phyloP scores from a whole-genome alignment of 306 rosid species.

The Chamaecrista fasciculata region DNA sequence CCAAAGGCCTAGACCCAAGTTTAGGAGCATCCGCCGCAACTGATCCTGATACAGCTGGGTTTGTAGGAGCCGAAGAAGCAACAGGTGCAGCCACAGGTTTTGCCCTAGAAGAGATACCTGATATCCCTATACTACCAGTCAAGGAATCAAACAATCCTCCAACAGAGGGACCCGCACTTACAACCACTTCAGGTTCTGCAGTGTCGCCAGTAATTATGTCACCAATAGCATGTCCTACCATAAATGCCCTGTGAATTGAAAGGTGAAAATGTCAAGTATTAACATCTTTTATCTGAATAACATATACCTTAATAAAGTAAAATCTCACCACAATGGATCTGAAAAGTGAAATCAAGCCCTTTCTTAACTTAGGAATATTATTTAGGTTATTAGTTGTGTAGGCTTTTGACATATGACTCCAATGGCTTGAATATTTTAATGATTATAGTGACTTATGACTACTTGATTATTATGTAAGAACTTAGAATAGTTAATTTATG shows the following conservation, averaged over 20 bases:
- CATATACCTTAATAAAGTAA: slow-evolving; percentile 15
- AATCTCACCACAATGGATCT: slow-evolving; percentile 16
- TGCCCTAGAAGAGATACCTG: slow-evolving; percentile 82
- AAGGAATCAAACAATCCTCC: slow-evolving; percentile 93
- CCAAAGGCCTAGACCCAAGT: slow-evolving; percentile 67
- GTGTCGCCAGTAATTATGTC: slow-evolving; percentile 73
- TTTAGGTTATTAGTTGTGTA: too few species aligned
- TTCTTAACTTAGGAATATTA: neutral
- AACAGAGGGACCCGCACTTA: slow-evolving; percentile 78
- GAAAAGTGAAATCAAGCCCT: slow-evolving; percentile 9
- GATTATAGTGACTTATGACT: too few species aligned
- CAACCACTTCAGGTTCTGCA: slow-evolving; percentile 81
- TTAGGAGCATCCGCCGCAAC: slow-evolving; percentile 59
- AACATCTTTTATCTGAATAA: slow-evolving; percentile 17
- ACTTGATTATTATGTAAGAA: too few species aligned
- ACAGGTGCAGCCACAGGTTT: slow-evolving; percentile 75
- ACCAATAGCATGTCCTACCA: slow-evolving; percentile 89
- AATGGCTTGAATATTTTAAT: too few species aligned
- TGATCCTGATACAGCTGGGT: slow-evolving; percentile 54
- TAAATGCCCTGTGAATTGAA: slow-evolving; percentile 62
- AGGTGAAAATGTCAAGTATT: slow-evolving; percentile 23
- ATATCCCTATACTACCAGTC: slow-evolving; percentile 81
- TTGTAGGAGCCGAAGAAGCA: slow-evolving; percentile 55
- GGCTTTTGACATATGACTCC: too few species aligned
- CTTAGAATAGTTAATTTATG: too few species aligned